phyloP scores from a whole-genome alignment of 768 basidiomycete species.

The Saitozyma podzolica region DNA sequence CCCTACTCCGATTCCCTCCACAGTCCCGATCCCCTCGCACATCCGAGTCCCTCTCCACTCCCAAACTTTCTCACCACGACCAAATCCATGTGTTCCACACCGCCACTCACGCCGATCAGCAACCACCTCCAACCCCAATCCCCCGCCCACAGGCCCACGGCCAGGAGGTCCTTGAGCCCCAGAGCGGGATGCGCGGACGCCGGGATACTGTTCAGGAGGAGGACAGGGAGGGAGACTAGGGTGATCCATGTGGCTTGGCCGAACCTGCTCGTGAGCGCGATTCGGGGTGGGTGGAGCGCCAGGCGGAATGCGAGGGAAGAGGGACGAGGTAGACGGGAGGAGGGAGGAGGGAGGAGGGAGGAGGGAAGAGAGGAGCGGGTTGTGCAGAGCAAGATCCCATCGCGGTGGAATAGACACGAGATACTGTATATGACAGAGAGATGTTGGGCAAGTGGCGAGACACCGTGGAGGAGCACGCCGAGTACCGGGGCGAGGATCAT shows the following conservation, averaged over 20 bases:
- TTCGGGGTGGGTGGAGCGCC: not conserved
- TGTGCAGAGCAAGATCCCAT: too few species aligned
- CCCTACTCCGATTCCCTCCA: not conserved
- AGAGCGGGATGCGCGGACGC: conserved; percentile 59
- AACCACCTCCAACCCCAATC: conserved; percentile 64
- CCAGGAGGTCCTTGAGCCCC: conserved; percentile 60
- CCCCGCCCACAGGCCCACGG: conserved; percentile 61
- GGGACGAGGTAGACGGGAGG: too few species aligned
- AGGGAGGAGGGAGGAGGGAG: too few species aligned
- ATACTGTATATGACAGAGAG: too few species aligned
- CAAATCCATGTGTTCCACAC: too few species aligned
- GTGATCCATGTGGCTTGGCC: conserved; percentile 65
- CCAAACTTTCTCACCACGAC: too few species aligned
- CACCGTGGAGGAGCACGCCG: too few species aligned
- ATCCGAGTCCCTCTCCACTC: too few species aligned
- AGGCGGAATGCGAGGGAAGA: conserved; percentile 50
- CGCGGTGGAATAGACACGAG: too few species aligned
- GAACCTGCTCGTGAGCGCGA: conserved; percentile 9
- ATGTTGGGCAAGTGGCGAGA: too few species aligned
- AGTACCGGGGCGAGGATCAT: too few species aligned
- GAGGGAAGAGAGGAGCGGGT: too few species aligned
- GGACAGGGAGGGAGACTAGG: conserved; percentile 69
- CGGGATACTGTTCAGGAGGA: conserved; percentile 61
- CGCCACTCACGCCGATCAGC: conserved; percentile 57
- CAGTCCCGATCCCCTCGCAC: not conserved